A percentile compares a stretch with the other conserved stretches of the same genome.
These are phyloP conservation scores for Fusarium sp. DNA, from an alignment of 2,329 filamentous ascomycete species.

Conservation along the genomic window DNA sequence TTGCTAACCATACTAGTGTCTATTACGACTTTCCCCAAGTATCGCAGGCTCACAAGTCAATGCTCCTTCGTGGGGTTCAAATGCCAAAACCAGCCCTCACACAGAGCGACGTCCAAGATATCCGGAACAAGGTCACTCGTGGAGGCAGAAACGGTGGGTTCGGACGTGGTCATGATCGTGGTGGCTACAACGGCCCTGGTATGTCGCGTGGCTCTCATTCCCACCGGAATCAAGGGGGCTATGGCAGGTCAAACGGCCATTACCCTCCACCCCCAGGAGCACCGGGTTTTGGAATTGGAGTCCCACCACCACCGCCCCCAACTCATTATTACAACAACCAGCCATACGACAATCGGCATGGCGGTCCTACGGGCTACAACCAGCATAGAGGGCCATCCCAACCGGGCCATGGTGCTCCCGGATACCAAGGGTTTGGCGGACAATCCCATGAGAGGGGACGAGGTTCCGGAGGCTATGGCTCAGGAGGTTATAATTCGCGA, in stretches of 20 bases:
- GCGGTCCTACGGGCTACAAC: constrained; percentile 41
- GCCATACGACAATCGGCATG: constrained; percentile 28
- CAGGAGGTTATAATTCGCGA: constrained; percentile 36
- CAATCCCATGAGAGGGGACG: constrained; percentile 37
- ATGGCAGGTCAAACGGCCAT: constrained; percentile 36
- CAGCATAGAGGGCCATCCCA: constrained; percentile 39
- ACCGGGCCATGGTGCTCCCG: constrained; percentile 27
- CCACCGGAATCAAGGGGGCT: constrained; percentile 42
- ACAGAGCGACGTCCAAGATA: constrained; percentile 78
- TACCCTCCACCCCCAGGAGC: constrained; percentile 49
- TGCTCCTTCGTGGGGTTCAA: constrained; percentile 88
- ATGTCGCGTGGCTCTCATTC: constrained; percentile 42
- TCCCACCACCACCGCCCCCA: constrained; percentile 52
- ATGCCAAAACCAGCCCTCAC: constrained; percentile 80
- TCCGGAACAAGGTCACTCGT: constrained; percentile 74
- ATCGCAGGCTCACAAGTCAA: constrained; percentile 86
- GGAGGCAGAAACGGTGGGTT: constrained; percentile 52
- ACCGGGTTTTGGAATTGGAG: constrained; percentile 53
- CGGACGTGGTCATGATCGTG: constrained; percentile 46
- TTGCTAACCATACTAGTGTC: constrained; percentile 70
- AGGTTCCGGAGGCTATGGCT: constrained; percentile 36
- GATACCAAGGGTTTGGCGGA: constrained; percentile 42
- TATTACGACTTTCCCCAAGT: constrained; percentile 85
- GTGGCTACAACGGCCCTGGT: constrained; percentile 49
- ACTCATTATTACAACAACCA: constrained; percentile 43